These are phyloP conservation scores for Annulohypoxylon nitens DNA, from an alignment of 495 filamentous ascomycete species.

Conservation along the genomic window DNA sequence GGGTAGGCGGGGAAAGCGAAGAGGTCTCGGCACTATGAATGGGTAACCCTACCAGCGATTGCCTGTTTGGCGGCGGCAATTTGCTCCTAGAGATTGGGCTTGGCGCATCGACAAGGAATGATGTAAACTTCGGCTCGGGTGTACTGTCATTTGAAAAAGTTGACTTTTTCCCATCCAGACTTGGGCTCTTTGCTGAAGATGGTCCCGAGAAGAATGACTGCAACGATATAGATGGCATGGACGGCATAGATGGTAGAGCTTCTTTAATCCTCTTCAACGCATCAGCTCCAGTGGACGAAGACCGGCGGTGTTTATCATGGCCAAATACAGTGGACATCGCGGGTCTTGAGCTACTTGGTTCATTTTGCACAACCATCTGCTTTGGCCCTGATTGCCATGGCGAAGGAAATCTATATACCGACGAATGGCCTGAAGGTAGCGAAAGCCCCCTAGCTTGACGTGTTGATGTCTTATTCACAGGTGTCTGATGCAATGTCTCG, in stretches of 20 bases:
- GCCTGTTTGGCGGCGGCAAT: conserved; percentile 51
- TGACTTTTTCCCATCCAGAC: conserved; percentile 37
- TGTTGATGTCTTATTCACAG: conserved; percentile 30
- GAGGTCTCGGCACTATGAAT: conserved; percentile 38
- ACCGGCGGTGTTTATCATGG: conserved; percentile 51
- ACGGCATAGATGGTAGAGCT: conserved; percentile 61
- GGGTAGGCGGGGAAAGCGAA: conserved; percentile 45
- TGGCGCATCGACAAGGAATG: conserved; percentile 43
- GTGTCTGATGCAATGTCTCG: conserved; percentile 21
- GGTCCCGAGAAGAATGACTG: conserved; percentile 62
- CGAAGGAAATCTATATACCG: conserved; percentile 55
- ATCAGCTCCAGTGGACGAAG: conserved; percentile 60
- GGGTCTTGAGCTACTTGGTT: conserved; percentile 45
- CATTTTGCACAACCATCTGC: conserved; percentile 54
- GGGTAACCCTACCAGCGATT: conserved; percentile 50
- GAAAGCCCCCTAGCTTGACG: conserved; percentile 49
- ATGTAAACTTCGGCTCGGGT: conserved; percentile 46
- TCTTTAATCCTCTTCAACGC: conserved; percentile 62
- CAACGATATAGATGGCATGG: conserved; percentile 66
- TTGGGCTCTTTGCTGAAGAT: conserved; percentile 41
- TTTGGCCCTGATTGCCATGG: conserved; percentile 67
- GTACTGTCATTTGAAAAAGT: conserved; percentile 25
- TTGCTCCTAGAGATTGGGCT: conserved; percentile 34
- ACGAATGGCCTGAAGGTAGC: conserved; percentile 44
- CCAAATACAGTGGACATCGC: conserved; percentile 57